phyloP scores from a whole-genome alignment of 495 filamentous ascomycete genomes.

The Massariosphaeria phaeospora region DNA sequence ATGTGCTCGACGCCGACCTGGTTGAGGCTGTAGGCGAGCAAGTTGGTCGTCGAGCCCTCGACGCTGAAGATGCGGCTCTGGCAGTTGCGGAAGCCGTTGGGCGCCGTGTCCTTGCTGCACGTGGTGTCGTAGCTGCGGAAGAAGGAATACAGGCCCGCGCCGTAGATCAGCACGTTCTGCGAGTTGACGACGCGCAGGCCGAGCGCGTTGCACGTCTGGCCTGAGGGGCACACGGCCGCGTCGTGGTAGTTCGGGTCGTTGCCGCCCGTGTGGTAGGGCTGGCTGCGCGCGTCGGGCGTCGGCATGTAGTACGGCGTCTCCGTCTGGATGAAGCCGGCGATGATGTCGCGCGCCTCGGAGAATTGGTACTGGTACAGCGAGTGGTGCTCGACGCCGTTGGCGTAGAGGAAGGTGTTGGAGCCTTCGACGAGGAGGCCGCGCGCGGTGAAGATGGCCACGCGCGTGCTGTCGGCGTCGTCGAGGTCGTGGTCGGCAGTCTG shows the following conservation, averaged over 20 bases:
- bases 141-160: slow-evolving; percentile 50
- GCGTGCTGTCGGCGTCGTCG: slow-evolving; percentile 67
- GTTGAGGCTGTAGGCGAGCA: slow-evolving; percentile 70
- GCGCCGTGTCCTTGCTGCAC: slow-evolving; percentile 51
- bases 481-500: slow-evolving; percentile 76
- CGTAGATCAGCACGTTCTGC: slow-evolving; percentile 36
- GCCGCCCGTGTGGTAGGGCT: slow-evolving; percentile 69
- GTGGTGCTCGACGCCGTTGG: slow-evolving; percentile 80
- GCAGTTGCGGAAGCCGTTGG: slow-evolving; percentile 56
- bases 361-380: slow-evolving; percentile 75
- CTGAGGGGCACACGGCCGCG: slow-evolving; percentile 54
- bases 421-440: slow-evolving; percentile 77
- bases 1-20: slow-evolving; percentile 80
- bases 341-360: slow-evolving; percentile 71
- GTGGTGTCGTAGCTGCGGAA: slow-evolving; percentile 58
- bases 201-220: slow-evolving; percentile 75
- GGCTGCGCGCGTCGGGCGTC: slow-evolving; percentile 65
- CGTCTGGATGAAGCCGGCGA: slow-evolving; percentile 80
- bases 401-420: slow-evolving; percentile 59
- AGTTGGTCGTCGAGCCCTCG: slow-evolving; percentile 47
- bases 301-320: slow-evolving; percentile 61
- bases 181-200: slow-evolving; percentile 62
- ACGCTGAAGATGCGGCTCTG: slow-evolving; percentile 81
- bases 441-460: slow-evolving; percentile 89
- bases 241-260: slow-evolving; percentile 70